A percentile compares a stretch with the other conserved stretches of the same genome.
Evolutionary conservation across 75 land plant genomes (phyloP).

Genomic region (Cupressus sempervirens): DNA sequence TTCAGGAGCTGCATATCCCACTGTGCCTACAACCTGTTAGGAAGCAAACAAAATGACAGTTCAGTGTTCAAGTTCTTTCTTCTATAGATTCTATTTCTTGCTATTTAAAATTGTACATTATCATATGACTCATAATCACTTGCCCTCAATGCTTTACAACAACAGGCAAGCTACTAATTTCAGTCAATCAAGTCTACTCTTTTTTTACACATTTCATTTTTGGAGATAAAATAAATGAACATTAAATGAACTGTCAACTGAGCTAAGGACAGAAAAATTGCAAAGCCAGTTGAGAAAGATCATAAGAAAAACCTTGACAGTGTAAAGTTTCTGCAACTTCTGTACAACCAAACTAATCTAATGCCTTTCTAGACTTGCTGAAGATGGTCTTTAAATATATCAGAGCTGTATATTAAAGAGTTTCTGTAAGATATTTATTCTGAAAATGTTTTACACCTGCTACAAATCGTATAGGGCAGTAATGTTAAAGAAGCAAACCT

Average conservation of each 20-base stretch:
- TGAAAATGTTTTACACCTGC: too few species aligned
- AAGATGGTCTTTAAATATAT: too few species aligned
- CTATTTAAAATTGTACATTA: background rate
- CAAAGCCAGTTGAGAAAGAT: background rate
- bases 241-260: background rate
- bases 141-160: constrained; percentile 3
- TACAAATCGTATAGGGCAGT: too few species aligned
- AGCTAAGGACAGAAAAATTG: background rate
- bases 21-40: constrained; percentile 77
- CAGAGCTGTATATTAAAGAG: too few species aligned
- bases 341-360: too few species aligned
- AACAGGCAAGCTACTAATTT: background rate
- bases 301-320: background rate
- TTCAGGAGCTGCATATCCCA: constrained; percentile 95
- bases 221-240: background rate
- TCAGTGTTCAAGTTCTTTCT: background rate
- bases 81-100: background rate
- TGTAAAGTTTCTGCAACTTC: too few species aligned
- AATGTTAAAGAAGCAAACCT: too few species aligned
- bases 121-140: background rate
- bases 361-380: too few species aligned
- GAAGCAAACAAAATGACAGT: constrained; percentile 4
- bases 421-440: too few species aligned
- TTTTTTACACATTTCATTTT: background rate
- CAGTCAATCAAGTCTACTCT: background rate